phyloP scores from a whole-genome alignment of 2,329 filamentous ascomycete species.

The Truncatella angustata region DNA sequence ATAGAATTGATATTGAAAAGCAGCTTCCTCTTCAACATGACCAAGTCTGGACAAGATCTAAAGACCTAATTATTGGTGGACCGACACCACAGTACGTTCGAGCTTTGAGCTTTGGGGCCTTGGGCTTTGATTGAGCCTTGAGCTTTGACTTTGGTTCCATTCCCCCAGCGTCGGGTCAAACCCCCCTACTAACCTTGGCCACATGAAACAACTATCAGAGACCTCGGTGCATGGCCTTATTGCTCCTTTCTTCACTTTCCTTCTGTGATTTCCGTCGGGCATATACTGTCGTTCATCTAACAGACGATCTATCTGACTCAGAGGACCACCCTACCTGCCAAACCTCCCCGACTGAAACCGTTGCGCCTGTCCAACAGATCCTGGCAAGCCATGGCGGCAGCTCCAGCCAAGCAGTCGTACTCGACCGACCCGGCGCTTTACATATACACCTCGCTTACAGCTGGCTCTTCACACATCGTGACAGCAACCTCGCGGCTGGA shows the following conservation, averaged over 20 bases:
- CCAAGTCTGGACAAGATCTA: too few relatives aligned
- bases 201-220: neutral
- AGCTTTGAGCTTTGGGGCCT: too few relatives aligned
- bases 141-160: neutral
- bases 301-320: too few relatives aligned
- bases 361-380: too few relatives aligned
- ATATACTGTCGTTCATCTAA: neutral
- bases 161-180: neutral
- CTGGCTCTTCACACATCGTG: constrained; percentile 92
- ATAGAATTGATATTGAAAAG: too few relatives aligned
- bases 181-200: too few relatives aligned
- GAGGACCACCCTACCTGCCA: too few relatives aligned
- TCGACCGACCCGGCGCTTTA: constrained; percentile 73
- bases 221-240: neutral
- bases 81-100: too few relatives aligned
- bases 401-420: constrained; percentile 32
- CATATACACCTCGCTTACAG: constrained; percentile 93
- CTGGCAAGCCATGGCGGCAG: neutral
- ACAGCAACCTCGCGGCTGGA: constrained; percentile 94
- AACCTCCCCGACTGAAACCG: too few relatives aligned
- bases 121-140: too few relatives aligned
- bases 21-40: too few relatives aligned
- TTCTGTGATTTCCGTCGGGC: neutral
- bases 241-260: neutral
- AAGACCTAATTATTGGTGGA: neutral